Percentiles rank a stretch among this genome's conserved stretches.
Conservation (phyloP, 2,329 filamentous ascomycete species). For the Triangularia verruculosa region DNA sequence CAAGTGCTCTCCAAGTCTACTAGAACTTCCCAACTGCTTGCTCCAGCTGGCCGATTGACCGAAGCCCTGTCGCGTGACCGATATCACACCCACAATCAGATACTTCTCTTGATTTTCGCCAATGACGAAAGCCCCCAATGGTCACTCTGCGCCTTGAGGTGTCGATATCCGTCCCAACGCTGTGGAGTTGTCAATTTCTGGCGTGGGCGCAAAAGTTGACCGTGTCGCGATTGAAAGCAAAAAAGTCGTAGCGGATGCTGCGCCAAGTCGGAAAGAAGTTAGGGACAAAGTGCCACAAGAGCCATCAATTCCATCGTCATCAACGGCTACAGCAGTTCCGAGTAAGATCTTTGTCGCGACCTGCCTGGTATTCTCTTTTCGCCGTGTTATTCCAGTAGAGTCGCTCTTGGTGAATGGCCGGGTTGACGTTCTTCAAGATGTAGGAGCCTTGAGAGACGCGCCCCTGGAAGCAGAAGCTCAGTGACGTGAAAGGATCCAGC, state of each 20-base stretch:
- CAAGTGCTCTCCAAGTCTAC: neutral
- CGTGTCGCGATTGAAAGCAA: neutral
- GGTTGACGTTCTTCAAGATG: neutral
- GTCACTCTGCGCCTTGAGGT: neutral
- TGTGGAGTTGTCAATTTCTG: neutral
- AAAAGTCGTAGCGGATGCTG: neutral
- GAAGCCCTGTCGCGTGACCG: neutral
- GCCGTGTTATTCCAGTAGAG: neutral
- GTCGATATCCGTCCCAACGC: neutral
- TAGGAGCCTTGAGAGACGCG: constrained; percentile 5
- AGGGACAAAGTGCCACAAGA: neutral
- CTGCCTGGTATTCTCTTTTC: neutral
- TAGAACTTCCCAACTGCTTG: neutral
- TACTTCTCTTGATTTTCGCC: neutral
- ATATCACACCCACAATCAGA: neutral
- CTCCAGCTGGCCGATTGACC: neutral
- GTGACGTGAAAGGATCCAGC: constrained; percentile 12
- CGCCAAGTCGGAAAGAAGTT: neutral
- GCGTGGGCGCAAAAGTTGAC: neutral
- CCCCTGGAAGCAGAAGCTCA: constrained; percentile 5
- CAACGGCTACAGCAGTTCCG: neutral
- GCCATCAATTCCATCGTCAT: neutral
- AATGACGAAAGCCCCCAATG: neutral
- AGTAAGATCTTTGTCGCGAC: neutral
- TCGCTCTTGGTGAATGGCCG: neutral